Evolutionary conservation across 345 rosid genomes (phyloP).

Genomic region (Sisymbrium altissimum): DNA sequence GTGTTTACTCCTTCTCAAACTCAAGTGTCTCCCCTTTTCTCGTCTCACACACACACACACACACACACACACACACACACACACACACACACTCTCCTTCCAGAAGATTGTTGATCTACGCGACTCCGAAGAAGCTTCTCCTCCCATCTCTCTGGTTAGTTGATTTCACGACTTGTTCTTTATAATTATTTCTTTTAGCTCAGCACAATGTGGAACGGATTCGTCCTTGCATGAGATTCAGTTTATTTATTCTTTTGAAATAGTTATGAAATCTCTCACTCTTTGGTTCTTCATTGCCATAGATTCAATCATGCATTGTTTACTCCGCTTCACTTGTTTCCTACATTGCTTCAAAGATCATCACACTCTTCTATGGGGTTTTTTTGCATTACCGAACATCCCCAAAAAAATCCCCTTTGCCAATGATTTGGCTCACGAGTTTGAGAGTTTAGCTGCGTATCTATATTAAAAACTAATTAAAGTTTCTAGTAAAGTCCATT

Average conservation of each 20-base stretch:
- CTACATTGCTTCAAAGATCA: neutral
- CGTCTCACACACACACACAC: neutral
- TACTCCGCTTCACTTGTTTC: neutral
- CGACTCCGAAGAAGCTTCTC: neutral
- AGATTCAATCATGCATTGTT: neutral
- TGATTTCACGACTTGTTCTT: neutral
- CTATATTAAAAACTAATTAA: neutral
- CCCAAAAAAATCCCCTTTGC: neutral
- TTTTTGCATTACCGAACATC: too few relatives aligned
- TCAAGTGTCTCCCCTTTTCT: constrained; percentile 2
- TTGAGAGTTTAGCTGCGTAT: neutral
- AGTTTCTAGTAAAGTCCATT: neutral
- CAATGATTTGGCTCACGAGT: neutral
- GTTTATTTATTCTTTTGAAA: neutral
- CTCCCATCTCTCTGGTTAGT: constrained; percentile 14
- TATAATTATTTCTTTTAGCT: neutral
- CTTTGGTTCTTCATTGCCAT: constrained; percentile 2
- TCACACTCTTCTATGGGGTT: neutral
- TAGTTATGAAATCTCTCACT: neutral
- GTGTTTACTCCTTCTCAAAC: constrained; percentile 22
- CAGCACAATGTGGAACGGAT: too few relatives aligned
- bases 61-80: neutral
- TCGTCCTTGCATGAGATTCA: neutral
- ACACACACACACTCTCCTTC: neutral
- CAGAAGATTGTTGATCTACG: neutral